These are phyloP conservation scores for Debaryomyces robertsiae DNA, from an alignment of 1,139 yeast species.

Conservation along the genomic window DNA sequence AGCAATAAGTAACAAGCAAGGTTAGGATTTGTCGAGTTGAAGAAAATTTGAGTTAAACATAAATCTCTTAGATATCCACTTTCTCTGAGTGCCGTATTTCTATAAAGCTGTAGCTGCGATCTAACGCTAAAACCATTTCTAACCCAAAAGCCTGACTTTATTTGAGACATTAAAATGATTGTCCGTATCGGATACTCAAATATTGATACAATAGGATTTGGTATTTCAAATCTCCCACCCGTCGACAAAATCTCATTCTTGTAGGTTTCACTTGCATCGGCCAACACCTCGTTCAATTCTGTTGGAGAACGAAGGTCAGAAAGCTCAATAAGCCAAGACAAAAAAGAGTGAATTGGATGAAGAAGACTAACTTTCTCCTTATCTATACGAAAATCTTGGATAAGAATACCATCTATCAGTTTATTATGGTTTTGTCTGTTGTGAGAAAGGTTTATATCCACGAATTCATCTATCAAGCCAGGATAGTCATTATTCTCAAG, in stretches of 20 bases:
- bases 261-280: conserved; percentile 1
- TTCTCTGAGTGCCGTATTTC: conserved; percentile 81
- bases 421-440: conserved; percentile 24
- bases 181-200: conserved; percentile 81
- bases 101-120: conserved; percentile 78
- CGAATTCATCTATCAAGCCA: conserved; percentile 29
- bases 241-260: not conserved
- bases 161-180: conserved; percentile 57
- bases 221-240: conserved; percentile 10
- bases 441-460: conserved; percentile 29
- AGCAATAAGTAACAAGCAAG: conserved; percentile 61
- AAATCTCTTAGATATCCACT: conserved; percentile 79
- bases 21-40: conserved; percentile 60
- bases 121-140: conserved; percentile 67
- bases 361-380: conserved; percentile 64
- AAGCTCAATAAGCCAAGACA: conserved; percentile 70
- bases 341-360: conserved; percentile 77
- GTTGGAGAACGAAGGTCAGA: conserved; percentile 34
- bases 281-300: conserved; percentile 14
- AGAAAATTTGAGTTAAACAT: conserved; percentile 67
- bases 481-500: conserved; percentile 35
- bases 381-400: conserved; percentile 29
- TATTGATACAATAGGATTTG: conserved; percentile 29
- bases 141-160: conserved; percentile 62
- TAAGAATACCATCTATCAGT: conserved; percentile 24